Base-by-base conservation (phyloP, 208 protist genomes). In the Crithidia mellificae region DNA sequence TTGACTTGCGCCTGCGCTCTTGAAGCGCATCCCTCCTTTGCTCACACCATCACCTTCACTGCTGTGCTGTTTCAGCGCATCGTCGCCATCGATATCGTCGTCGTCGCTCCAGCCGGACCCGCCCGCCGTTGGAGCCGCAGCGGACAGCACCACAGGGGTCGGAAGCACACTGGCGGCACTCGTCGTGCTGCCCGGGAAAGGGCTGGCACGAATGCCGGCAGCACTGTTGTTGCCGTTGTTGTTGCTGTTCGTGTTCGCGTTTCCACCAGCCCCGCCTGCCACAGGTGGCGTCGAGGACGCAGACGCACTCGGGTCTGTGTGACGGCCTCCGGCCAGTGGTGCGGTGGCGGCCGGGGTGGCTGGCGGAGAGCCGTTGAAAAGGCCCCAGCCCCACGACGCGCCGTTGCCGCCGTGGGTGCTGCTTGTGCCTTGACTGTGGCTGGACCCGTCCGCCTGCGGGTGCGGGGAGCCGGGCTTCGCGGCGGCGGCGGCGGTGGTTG, bases 71-170 rank as follows among this genome's bases (percentile, higher is more conserved):
- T n/a, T n/a, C n/a, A n/a, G n/a, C n/a, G n/a, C n/a, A 38, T 5
- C 11, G 34, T 12, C 34, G 34, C 11, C 34, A 38, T 38, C 34
- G 34, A 66, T 38, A 15, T 68, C 44, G 34, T 57, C 51, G 38
- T 68, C 47, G 53, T 61, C 59, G 20, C 68, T 67, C 51, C 66
- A 69, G 58, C 72, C 50, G 14, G 53, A 62, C 17, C 65, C 72
- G 6, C 56, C 54, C 12, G 19, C 34, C 11, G 22, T 46, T 2
- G 9, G 15, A 25, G 57, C 43, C 12, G 47, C 56, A 12, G 54
- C 58, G 7, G 36, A 17, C 44, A 43, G 17, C 34, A 47, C 52
- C 52, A 62, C 34, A 41, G 59, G 19, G 19, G 8, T 20, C 32
- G 52, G 68, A 27, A 56, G 49, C n/a, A 51, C 38, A 12, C 30